Percentiles rank a stretch among this genome's conserved stretches.
Evolutionary conservation across 2,329 filamentous ascomycete species (phyloP).

Genomic region (Diaporthe velutina): DNA sequence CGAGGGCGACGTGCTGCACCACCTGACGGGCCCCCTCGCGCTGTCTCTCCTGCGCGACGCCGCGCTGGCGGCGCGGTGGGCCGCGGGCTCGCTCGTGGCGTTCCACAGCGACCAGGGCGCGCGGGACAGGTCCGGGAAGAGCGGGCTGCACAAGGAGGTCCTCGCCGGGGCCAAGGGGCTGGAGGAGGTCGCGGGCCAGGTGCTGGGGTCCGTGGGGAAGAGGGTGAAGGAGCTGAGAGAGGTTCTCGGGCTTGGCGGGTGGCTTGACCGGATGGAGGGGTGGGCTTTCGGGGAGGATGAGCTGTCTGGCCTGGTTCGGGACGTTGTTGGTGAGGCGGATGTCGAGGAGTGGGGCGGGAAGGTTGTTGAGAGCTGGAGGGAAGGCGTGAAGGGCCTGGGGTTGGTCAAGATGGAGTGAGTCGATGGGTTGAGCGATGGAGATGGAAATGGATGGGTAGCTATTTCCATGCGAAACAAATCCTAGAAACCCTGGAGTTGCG

Average conservation of each 20-base stretch:
- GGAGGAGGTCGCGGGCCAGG: slow-evolving; percentile 42
- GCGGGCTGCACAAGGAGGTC: slow-evolving; percentile 50
- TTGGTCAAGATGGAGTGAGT: slow-evolving; percentile 52
- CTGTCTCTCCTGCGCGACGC: slow-evolving; percentile 55
- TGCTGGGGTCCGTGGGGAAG: slow-evolving; percentile 47
- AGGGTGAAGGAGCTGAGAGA: slow-evolving; percentile 50
- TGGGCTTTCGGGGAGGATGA: slow-evolving; percentile 48
- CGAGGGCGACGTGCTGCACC: slow-evolving; percentile 43
- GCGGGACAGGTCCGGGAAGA: slow-evolving; percentile 50
- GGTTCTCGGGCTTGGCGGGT: slow-evolving; percentile 49
- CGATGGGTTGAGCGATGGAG: too few relatives aligned
- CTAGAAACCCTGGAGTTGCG: not conserved
- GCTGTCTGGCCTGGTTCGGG: slow-evolving; percentile 45
- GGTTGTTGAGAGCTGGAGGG: slow-evolving; percentile 54
- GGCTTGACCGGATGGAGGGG: slow-evolving; percentile 52
- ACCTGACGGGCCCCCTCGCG: slow-evolving; percentile 51
- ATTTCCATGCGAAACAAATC: not conserved
- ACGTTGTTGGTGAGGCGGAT: slow-evolving; percentile 44
- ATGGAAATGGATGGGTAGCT: not conserved
- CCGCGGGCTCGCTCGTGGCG: slow-evolving; percentile 47
- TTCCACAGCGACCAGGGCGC: slow-evolving; percentile 50
- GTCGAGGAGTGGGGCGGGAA: slow-evolving; percentile 52
- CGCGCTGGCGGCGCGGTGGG: slow-evolving; percentile 49
- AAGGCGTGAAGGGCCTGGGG: slow-evolving; percentile 53
- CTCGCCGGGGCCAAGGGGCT: slow-evolving; percentile 50